Evolutionary conservation across 208 protist species (phyloP).

Genomic region (Trypanosoma avium): DNA sequence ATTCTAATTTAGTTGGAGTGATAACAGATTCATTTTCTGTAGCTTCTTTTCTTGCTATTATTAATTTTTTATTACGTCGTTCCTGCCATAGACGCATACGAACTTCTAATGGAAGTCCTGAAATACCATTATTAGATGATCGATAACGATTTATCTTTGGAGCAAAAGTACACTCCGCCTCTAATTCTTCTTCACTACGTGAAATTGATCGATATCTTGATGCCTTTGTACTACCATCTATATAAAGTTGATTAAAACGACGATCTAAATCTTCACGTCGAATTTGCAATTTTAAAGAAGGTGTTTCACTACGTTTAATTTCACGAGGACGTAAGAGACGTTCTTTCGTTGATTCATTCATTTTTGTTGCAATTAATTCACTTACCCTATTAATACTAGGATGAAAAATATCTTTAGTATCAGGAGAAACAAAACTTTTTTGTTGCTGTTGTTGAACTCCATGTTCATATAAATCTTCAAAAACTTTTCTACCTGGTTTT

Average conservation of each 20-base stretch:
- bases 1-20: too few species aligned
- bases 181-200: not conserved
- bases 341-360: constrained; percentile 36
- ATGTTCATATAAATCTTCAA: constrained; percentile 45
- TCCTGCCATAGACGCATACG: constrained; percentile 28
- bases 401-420: constrained; percentile 24
- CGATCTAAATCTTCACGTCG: constrained; percentile 10
- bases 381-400: constrained; percentile 49
- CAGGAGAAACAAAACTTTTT: not conserved
- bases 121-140: not conserved
- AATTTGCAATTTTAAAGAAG: not conserved
- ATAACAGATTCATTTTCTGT: constrained; percentile 3
- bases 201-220: constrained; percentile 1
- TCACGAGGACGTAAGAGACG: constrained; percentile 32
- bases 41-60: not conserved
- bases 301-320: not conserved
- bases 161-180: constrained; percentile 18
- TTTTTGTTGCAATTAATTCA: constrained; percentile 36
- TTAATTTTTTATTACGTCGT: constrained; percentile 9
- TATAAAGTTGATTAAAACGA: constrained; percentile 19
- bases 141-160: constrained; percentile 15
- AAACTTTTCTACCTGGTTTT: constrained; percentile 16
- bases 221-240: not conserved
- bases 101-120: constrained; percentile 9
- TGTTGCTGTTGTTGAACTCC: constrained; percentile 19